A percentile compares a stretch with the other conserved stretches of the same genome.
Evolutionary conservation across 495 filamentous ascomycete genomes (phyloP).

Genomic region (Penicillium antarcticum): DNA sequence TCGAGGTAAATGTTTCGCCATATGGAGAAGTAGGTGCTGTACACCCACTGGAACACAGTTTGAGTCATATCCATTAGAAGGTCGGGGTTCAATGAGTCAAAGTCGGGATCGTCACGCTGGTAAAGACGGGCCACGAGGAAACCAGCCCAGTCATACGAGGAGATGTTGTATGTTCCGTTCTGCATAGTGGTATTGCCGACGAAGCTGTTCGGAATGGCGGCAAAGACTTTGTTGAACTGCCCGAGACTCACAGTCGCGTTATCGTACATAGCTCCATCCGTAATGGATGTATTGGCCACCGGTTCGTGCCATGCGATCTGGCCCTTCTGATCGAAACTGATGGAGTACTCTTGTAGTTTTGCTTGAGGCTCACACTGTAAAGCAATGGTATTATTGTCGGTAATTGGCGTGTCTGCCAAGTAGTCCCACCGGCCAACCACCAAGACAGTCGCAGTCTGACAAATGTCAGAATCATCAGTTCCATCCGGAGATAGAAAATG

Average conservation of each 20-base stretch:
- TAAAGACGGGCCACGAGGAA: slow-evolving; percentile 40
- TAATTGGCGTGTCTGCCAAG: slow-evolving; percentile 19
- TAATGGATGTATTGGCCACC: slow-evolving; percentile 20
- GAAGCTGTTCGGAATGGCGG: slow-evolving; percentile 36
- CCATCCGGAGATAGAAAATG: slow-evolving; percentile 35
- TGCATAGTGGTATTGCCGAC: slow-evolving; percentile 25
- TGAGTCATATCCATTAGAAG: slow-evolving; percentile 27
- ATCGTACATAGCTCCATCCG: slow-evolving; percentile 30
- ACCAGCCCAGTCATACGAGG: slow-evolving; percentile 41
- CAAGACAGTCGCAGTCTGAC: slow-evolving; percentile 35
- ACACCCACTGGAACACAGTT: slow-evolving; percentile 41
- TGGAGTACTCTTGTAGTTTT: slow-evolving; percentile 22
- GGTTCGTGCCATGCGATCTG: slow-evolving; percentile 23
- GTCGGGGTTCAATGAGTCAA: slow-evolving; percentile 23
- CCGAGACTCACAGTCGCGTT: slow-evolving; percentile 40
- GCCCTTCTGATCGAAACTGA: slow-evolving; percentile 34
- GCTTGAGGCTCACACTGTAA: slow-evolving; percentile 35
- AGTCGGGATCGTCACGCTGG: slow-evolving; percentile 23
- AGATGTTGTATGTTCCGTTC: slow-evolving; percentile 28
- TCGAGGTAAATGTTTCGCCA: slow-evolving; percentile 38
- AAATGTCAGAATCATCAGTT: slow-evolving; percentile 21
- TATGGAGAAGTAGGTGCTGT: slow-evolving; percentile 40
- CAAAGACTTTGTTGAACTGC: slow-evolving; percentile 43
- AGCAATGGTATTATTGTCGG: slow-evolving; percentile 33
- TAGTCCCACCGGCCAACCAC: slow-evolving; percentile 42